Conservation (phyloP, 441 rosid genomes). For the Dalechampia spathulata region DNA sequence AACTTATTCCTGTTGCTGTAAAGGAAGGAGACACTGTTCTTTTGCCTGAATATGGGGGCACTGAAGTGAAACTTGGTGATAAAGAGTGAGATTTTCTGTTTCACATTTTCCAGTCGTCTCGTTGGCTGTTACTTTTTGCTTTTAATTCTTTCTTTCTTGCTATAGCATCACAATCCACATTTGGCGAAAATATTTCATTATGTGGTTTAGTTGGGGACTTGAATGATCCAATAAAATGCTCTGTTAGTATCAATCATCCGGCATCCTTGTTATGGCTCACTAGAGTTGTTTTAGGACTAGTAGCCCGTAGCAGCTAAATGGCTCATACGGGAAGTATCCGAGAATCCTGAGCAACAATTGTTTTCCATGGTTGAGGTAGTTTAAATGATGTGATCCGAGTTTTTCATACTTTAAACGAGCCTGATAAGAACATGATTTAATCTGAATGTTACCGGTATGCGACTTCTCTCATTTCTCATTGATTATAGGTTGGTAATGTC, state of each 20-base stretch:
- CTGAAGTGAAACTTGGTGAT: slow-evolving; percentile 64
- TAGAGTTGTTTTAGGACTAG: not conserved
- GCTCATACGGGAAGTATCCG: not conserved
- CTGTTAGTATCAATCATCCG: not conserved
- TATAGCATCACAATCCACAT: not conserved
- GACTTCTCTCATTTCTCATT: too few relatives aligned
- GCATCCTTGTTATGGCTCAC: not conserved
- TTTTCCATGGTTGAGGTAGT: not conserved
- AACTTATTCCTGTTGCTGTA: slow-evolving; percentile 37
- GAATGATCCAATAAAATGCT: not conserved
- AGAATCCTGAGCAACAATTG: not conserved
- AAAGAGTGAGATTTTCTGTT: slow-evolving; percentile 39
- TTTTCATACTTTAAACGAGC: too few relatives aligned
- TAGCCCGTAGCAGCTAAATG: not conserved
- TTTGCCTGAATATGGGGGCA: slow-evolving; percentile 58
- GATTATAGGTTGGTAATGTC: too few relatives aligned
- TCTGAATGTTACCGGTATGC: too few relatives aligned
- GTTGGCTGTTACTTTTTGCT: not conserved
- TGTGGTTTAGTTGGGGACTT: not conserved
- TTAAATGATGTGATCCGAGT: not conserved
- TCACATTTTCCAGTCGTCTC: not conserved
- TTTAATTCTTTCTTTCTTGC: not conserved
- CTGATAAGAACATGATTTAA: too few relatives aligned
- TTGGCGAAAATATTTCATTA: too few relatives aligned
- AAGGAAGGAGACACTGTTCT: slow-evolving; percentile 74